Percentiles rank a stretch among this genome's conserved stretches.
These are phyloP conservation scores for Penicillium sp. DNA, from an alignment of 2,329 filamentous ascomycete species.

Conservation along the genomic window DNA sequence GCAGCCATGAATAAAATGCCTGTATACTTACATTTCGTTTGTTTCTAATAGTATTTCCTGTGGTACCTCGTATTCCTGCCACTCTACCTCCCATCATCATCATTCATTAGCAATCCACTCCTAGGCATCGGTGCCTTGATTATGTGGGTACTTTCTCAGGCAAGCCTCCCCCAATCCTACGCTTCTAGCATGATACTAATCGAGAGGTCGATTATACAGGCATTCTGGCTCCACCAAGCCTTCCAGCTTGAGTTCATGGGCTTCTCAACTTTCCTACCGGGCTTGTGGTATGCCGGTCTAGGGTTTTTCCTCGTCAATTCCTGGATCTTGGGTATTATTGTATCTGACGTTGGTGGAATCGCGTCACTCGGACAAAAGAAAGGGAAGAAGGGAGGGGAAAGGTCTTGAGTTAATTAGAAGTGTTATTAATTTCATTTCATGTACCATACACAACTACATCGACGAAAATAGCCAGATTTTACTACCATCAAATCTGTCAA, in stretches of 20 bases:
- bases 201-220: conserved; percentile 32
- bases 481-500: not conserved
- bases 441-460: no score
- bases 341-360: conserved; percentile 56
- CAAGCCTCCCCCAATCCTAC: conserved; percentile 19
- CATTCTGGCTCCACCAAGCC: conserved; percentile 69
- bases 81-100: conserved; percentile 79
- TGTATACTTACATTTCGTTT: not conserved
- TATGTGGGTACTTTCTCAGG: conserved; percentile 73
- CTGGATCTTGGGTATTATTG: conserved; percentile 79
- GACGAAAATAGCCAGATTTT: no score
- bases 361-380: not conserved
- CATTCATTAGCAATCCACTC: conserved; percentile 57
- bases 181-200: not conserved
- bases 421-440: no score
- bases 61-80: conserved; percentile 97
- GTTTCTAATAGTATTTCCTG: conserved; percentile 76
- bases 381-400: not conserved
- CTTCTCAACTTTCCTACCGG: conserved; percentile 76
- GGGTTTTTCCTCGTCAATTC: conserved; percentile 81
- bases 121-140: conserved; percentile 63
- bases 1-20: not conserved
- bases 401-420: not conserved
- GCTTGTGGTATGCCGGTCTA: conserved; percentile 71
- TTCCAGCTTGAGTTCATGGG: conserved; percentile 78